Evolutionary conservation across 345 rosid species (phyloP), one percentile per base, ranked within the genome.

Genomic region (Camelina hispida): DNA sequence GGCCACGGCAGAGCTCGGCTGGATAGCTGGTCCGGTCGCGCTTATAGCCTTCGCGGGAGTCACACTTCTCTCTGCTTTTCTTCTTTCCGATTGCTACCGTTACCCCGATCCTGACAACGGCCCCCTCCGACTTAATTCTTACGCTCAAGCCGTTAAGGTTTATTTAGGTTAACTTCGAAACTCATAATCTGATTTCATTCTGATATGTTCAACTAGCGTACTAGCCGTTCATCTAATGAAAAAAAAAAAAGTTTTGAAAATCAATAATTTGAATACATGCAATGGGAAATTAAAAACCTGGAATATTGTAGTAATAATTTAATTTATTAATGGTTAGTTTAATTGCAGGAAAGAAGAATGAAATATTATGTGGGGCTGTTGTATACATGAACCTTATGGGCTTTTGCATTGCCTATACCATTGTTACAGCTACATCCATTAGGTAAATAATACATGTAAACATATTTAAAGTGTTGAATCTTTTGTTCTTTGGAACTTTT

Each of bases 1-100:
- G 96, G 81, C 90, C 66, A 74, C 73, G 14, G 86, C 93, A 5
- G 86, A 87, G 68, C 85, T 89, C 0, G 96, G 96, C 3, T 89
- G 97, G 96, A 67, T 89, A 44, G 91, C 83, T 9, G 96, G 93
- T 54, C 96, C 97, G 9, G 7, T 76, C 5, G 56, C 73, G 62
- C 61, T 88, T 48, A 0, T 87, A 32, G 62, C 35, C 64, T 89
- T 91, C 44, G 88, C 96, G 0, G 83, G 68, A 4, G 54, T 87
- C 44, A 81, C 96, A 68, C n/a, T 84, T 30, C 9, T 83, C 28
- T 82, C 91, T 16, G 68, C 84, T 4, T 54, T 15, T 66, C 85
- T 91, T 43, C 81, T 89, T 42, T 81, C 86, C 6, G 87, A 81
- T 60, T 81, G 85, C 81, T 87, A 86, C 64, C 80, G 77, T 73